Base-by-base conservation (phyloP, 2,329 filamentous ascomycete genomes). In the Biscogniauxia sp. region DNA sequence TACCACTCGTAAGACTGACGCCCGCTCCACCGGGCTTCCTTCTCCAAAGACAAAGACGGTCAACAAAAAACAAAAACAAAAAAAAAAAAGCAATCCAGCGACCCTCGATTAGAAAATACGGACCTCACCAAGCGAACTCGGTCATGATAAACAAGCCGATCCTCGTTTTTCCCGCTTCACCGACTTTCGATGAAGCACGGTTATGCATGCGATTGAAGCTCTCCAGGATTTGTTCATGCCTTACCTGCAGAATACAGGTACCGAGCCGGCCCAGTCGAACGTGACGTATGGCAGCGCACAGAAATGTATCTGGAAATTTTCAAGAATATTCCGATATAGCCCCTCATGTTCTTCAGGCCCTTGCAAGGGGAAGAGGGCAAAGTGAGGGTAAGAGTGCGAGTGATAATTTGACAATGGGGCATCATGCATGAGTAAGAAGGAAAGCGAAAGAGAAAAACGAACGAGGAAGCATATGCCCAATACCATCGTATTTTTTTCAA, bases 201-300 rank as follows among this genome's bases (percentile, higher is more conserved):
- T 54, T 37, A 64, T 59, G 64, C 64, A 69, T 61, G 54, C 61
- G 64, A 65, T 65, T 69, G 66, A 66, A 64, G 64, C 58, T 61
- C 61, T 25, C 54, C 54, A 19, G 54, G 41, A 25, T 56, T 26
- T 58, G 28, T 67, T 65, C 66, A 68, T 66, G 64, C 66, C 65
- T 69, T 66, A 65, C 62, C 66, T 70, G 65, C 66, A 68, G 62
- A 63, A 61, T 58, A 63, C 64, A 62, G 63, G 56, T 62, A 59
- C 56, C 41, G 58, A 32, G 56, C 56, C 64, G n/a, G 37, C 4
- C 54, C 56, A 58, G 59, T 61, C 55, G 57, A 51, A 56, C 50
- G 63, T 71, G 66, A 69, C 65, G 66, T 70, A 69, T 60, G 58
- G 61, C 66, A 60, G 60, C 69, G 68, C 68, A 70, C 69, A 69